Evolutionary conservation across 805 yeast species (phyloP).

Genomic region (Lipomyces orientalis): DNA sequence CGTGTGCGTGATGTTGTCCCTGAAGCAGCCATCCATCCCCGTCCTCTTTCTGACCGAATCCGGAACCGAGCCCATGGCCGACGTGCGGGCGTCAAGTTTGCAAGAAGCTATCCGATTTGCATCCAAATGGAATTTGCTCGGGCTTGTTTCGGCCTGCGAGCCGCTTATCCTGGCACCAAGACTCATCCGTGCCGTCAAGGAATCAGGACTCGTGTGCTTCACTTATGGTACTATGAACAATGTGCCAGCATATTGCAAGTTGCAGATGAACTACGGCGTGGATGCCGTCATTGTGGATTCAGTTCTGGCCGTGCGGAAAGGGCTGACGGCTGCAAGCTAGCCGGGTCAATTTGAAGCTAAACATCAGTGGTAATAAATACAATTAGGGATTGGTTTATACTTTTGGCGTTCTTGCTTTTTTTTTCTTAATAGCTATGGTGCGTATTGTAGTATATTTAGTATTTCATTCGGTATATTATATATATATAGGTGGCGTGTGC

Average conservation of each 20-base stretch:
- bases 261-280: slow-evolving; percentile 91
- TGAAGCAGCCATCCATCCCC: slow-evolving; percentile 86
- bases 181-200: slow-evolving; percentile 84
- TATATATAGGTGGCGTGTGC: neutral
- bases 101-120: slow-evolving; percentile 93
- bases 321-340: slow-evolving; percentile 25
- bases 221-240: slow-evolving; percentile 88
- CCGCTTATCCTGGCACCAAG: slow-evolving; percentile 90
- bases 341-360: neutral
- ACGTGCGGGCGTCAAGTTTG: slow-evolving; percentile 81
- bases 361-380: neutral
- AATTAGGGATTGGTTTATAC: neutral
- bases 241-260: slow-evolving; percentile 77
- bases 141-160: slow-evolving; percentile 86
- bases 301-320: slow-evolving; percentile 55
- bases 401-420: neutral
- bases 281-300: slow-evolving; percentile 98
- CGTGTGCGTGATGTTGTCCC: slow-evolving; percentile 78
- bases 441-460: neutral
- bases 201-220: slow-evolving; percentile 89
- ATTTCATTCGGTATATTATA: neutral
- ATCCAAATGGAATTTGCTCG: slow-evolving; percentile 86
- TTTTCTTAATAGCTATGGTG: neutral
- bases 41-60: slow-evolving; percentile 87
- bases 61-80: slow-evolving; percentile 87